Percentiles rank a stretch among this genome's conserved stretches.
These are phyloP conservation scores for Chlorencoelia australis DNA, from an alignment of 2,329 filamentous ascomycete genomes.

Conservation along the genomic window DNA sequence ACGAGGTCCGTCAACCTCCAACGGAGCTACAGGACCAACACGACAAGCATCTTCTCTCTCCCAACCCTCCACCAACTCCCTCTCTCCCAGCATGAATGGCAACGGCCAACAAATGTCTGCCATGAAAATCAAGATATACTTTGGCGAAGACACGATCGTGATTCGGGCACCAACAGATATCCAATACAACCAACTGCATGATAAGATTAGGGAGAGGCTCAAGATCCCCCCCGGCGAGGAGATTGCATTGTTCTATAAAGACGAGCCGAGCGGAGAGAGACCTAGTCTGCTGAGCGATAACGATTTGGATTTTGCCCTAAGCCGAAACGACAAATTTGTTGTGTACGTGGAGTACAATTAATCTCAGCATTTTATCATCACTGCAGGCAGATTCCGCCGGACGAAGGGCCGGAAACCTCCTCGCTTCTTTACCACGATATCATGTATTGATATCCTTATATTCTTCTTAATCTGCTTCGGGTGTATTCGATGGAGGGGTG, in stretches of 20 bases:
- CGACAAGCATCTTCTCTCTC: slow-evolving; percentile 30
- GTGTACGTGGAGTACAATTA: slow-evolving; percentile 50
- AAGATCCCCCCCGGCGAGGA: slow-evolving; percentile 61
- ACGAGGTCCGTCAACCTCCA: slow-evolving; percentile 31
- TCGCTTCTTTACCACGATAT: slow-evolving; percentile 5
- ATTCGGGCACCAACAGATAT: slow-evolving; percentile 81
- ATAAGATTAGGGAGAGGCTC: slow-evolving; percentile 76
- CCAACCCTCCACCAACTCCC: slow-evolving; percentile 46
- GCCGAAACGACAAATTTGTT: slow-evolving; percentile 79
- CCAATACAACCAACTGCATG: slow-evolving; percentile 64
- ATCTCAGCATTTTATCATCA: slow-evolving; percentile 3
- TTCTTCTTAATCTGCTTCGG: slow-evolving; percentile 25
- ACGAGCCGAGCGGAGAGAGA: slow-evolving; percentile 60
- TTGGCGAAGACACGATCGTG: slow-evolving; percentile 82
- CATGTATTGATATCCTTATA: slow-evolving; percentile 5
- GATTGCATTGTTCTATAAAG: slow-evolving; percentile 74
- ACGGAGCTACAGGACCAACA: slow-evolving; percentile 16
- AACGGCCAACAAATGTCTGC: slow-evolving; percentile 32
- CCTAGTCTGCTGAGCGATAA: slow-evolving; percentile 67
- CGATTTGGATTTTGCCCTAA: slow-evolving; percentile 70
- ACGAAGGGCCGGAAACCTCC: slow-evolving; percentile 1
- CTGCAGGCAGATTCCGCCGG: slow-evolving; percentile 2
- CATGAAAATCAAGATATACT: slow-evolving; percentile 93
- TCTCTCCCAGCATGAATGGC: slow-evolving; percentile 38
- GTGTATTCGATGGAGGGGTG: slow-evolving; percentile 16